Evolutionary conservation across 192 early-diverging fungal species (phyloP).

Genomic region (Coemansia biformis): DNA sequence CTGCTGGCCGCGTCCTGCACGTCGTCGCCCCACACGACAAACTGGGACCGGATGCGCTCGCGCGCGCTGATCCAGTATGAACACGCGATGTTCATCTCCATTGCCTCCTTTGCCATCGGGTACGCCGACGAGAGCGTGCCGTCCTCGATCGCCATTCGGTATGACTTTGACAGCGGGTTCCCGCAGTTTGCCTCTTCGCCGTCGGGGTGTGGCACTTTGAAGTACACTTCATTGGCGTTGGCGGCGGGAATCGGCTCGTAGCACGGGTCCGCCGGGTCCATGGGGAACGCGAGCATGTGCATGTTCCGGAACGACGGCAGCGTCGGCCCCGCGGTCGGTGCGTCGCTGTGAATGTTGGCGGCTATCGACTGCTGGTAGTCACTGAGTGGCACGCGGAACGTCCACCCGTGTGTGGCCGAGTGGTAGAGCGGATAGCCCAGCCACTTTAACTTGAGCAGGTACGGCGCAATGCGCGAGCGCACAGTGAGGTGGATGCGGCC

Average conservation of each 20-base stretch:
- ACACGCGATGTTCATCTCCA: constrained; percentile 70
- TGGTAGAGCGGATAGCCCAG: constrained; percentile 72
- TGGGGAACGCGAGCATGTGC: constrained; percentile 28
- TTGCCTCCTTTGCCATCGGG: constrained; percentile 65
- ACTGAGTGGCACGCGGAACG: constrained; percentile 60
- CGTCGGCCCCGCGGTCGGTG: background rate
- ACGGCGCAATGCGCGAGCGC: constrained; percentile 69
- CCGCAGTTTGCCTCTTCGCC: constrained; percentile 75
- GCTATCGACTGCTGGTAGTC: constrained; percentile 28
- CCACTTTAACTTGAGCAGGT: constrained; percentile 82
- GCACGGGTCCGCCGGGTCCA: constrained; percentile 41
- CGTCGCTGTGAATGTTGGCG: no score
- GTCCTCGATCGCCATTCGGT: constrained; percentile 71
- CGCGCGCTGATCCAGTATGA: constrained; percentile 88
- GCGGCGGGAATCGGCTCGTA: constrained; percentile 43
- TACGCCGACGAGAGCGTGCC: constrained; percentile 70
- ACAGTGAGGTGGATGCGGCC: constrained; percentile 61
- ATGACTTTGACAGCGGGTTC: constrained; percentile 82
- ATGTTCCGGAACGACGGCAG: constrained; percentile 31
- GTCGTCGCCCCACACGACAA: constrained; percentile 71
- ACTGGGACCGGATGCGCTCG: constrained; percentile 75
- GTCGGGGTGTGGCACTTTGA: constrained; percentile 80
- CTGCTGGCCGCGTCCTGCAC: constrained; percentile 39
- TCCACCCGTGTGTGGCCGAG: constrained; percentile 70
- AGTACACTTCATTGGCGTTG: constrained; percentile 47